Conservation (phyloP, 495 filamentous ascomycete genomes). For the Tuber calosporum region DNA sequence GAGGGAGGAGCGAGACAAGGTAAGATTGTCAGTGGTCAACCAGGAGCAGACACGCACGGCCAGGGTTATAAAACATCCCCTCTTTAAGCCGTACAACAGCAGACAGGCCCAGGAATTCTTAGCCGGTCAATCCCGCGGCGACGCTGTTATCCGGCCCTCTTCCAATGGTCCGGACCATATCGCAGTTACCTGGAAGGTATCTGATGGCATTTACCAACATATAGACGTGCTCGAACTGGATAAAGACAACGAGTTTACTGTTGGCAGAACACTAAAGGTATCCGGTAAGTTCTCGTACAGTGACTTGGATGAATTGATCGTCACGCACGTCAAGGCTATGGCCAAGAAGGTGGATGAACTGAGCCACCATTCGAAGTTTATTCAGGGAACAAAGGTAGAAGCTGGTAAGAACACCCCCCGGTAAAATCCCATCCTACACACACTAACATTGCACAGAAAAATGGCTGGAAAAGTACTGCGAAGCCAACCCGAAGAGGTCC, state of each 20-base stretch:
- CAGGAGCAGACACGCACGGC: constrained; percentile 56
- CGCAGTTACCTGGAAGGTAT: constrained; percentile 96
- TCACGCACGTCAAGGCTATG: constrained; percentile 95
- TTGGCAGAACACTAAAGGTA: constrained; percentile 74
- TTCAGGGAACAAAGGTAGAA: constrained; percentile 67
- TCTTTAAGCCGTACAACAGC: constrained; percentile 88
- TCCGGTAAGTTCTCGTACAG: constrained; percentile 81
- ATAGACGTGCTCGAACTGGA: constrained; percentile 94
- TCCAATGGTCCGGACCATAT: constrained; percentile 92
- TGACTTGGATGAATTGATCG: constrained; percentile 95
- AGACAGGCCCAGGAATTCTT: constrained; percentile 91
- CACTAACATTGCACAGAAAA: constrained; percentile 55
- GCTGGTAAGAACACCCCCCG: constrained; percentile 59
- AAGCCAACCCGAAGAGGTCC: constrained; percentile 89
- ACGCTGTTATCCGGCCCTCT: constrained; percentile 89
- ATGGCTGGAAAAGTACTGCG: constrained; percentile 90
- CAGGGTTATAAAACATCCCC: constrained; percentile 91
- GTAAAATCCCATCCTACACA: constrained; percentile 24
- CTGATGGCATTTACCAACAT: constrained; percentile 88
- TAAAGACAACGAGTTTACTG: constrained; percentile 92
- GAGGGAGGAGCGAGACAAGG: constrained; percentile 75
- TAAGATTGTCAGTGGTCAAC: constrained; percentile 49
- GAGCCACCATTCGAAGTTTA: constrained; percentile 81
- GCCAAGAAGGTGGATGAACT: constrained; percentile 96
- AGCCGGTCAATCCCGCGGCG: constrained; percentile 71